Evolutionary conservation across 1,284 basidiomycete species (phyloP).

Genomic region (Cutaneotrichosporon sp.): DNA sequence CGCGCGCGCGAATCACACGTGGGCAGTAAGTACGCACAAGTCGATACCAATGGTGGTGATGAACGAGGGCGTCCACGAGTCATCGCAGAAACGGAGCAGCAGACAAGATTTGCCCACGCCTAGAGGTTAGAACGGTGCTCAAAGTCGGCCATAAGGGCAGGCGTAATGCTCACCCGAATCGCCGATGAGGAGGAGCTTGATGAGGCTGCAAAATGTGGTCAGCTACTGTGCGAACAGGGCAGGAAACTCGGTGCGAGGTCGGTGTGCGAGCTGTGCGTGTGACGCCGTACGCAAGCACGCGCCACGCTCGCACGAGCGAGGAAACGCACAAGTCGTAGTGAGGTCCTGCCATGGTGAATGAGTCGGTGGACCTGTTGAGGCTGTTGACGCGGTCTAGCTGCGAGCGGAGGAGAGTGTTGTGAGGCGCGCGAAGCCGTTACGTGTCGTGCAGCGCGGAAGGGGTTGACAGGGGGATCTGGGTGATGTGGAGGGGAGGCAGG

Average conservation of each 20-base stretch:
- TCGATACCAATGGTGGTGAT: slow-evolving; percentile 87
- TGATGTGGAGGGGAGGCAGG: background rate
- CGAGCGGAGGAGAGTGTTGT: background rate
- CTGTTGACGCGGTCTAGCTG: background rate
- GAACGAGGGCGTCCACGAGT: slow-evolving; percentile 99
- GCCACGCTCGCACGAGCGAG: background rate
- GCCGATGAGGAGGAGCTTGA: slow-evolving; percentile 95
- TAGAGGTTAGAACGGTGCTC: slow-evolving; percentile 37
- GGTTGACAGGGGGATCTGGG: background rate
- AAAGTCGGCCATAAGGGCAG: background rate
- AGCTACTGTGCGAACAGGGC: background rate
- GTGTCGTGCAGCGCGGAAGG: background rate
- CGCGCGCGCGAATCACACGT: too few species aligned
- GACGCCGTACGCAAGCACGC: background rate
- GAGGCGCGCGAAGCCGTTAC: background rate
- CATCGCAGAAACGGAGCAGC: slow-evolving; percentile 96
- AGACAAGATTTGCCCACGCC: slow-evolving; percentile 99
- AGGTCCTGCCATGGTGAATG: slow-evolving; percentile 40
- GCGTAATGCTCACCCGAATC: slow-evolving; percentile 69
- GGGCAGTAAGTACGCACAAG: slow-evolving; percentile 32
- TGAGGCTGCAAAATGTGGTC: slow-evolving; percentile 52
- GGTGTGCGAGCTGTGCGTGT: background rate
- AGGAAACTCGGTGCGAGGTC: background rate
- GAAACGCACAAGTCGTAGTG: slow-evolving; percentile 49
- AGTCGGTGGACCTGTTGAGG: background rate